These are phyloP conservation scores for Sambucus nigra DNA, from an alignment of 129 eudicot species.

Conservation along the genomic window DNA sequence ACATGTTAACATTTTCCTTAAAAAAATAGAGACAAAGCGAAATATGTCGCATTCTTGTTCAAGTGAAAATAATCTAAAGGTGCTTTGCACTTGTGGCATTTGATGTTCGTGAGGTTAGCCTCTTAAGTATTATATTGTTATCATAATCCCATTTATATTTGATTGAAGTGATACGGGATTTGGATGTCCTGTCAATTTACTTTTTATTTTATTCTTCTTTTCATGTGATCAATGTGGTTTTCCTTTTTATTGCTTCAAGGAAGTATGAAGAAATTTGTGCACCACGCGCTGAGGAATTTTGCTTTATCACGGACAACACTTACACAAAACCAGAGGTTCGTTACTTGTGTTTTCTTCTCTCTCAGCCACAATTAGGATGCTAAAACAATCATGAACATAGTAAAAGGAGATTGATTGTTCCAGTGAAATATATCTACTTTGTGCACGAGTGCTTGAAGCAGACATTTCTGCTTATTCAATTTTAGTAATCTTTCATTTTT, in stretches of 20 bases:
- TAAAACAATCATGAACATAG: neutral
- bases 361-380: neutral
- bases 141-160: no score
- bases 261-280: slow-evolving; percentile 70
- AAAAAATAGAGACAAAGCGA: no score
- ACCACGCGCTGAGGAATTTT: slow-evolving; percentile 61
- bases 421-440: no score
- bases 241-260: slow-evolving; percentile 24
- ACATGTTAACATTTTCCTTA: no score
- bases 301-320: slow-evolving; percentile 68
- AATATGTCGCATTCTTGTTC: no score
- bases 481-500: no score
- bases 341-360: neutral
- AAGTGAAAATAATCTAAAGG: no score
- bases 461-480: no score
- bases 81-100: no score
- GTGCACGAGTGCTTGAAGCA: no score
- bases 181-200: neutral
- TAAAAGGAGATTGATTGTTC: neutral
- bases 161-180: neutral
- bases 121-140: no score
- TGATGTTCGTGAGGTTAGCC: no score
- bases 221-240: neutral
- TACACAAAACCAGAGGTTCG: slow-evolving; percentile 64
- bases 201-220: neutral